A percentile compares a stretch with the other conserved stretches of the same genome.
phyloP scores from a whole-genome alignment of 495 filamentous ascomycete species.

The Xylaria curta region DNA sequence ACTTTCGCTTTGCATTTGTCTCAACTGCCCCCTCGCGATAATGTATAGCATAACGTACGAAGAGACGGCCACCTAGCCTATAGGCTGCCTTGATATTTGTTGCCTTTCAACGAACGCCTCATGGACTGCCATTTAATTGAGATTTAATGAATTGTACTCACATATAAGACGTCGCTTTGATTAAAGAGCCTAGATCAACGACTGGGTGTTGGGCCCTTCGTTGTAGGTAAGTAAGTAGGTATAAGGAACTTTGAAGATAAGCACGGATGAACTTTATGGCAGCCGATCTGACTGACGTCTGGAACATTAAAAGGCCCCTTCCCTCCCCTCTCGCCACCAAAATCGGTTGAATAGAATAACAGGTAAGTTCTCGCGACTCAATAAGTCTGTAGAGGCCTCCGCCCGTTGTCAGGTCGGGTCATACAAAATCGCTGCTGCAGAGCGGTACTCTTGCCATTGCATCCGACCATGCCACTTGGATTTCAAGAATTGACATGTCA shows the following conservation, averaged over 20 bases:
- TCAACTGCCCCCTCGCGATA: not conserved
- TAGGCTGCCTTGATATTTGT: not conserved
- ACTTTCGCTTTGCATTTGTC: not conserved
- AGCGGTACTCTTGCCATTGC: not conserved
- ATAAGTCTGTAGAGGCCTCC: not conserved
- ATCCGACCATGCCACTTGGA: not conserved
- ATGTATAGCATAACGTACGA: not conserved
- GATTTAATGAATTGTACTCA: not conserved
- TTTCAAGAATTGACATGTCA: not conserved
- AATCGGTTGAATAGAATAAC: not conserved
- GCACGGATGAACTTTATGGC: slow-evolving; percentile 21
- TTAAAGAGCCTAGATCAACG: not conserved
- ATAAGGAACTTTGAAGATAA: slow-evolving; percentile 6
- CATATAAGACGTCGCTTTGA: not conserved
- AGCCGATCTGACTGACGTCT: not conserved
- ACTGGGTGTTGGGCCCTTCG: not conserved
- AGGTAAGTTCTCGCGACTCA: not conserved
- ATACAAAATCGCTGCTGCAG: not conserved
- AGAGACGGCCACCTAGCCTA: not conserved
- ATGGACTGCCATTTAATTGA: not conserved
- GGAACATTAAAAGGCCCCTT: not conserved
- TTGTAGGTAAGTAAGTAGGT: not conserved
- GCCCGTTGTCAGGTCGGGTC: not conserved
- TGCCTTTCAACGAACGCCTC: not conserved
- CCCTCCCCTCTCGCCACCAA: not conserved